Base-by-base conservation (phyloP, 176 grass and related monocot genomes). In the Oropetium thomaeum region DNA sequence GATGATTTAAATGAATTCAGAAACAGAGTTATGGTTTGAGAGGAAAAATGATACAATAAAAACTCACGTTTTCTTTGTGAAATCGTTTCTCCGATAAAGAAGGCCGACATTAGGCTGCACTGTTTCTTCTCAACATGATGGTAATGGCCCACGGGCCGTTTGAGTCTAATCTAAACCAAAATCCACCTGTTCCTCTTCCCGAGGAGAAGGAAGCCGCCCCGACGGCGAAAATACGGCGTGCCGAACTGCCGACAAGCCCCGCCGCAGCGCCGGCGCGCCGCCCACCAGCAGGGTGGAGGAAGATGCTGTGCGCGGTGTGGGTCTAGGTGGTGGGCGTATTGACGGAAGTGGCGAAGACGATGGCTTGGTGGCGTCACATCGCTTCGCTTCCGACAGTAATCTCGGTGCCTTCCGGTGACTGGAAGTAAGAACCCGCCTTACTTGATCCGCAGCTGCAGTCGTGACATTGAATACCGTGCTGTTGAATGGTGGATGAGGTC, bases 331-430 rank as follows among this genome's bases (percentile, higher is more conserved):
- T 87, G 10, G 69, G 62, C 23, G 69, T 40, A 42, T 72, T 77
- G 25, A 75, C 65, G 6, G 84, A 84, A 63, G 78, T 87, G 33
- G 76, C 76, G 41, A 77, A 84, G 84, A 83, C 67, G 16, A 77
- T 80, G 3, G 80, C 76, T 39, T 84, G 80, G 76, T 81, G 65
- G 65, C 80, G 58, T 87, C 32, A 31, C 58, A 53, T 80, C 64
- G 4, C 2, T 47, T 19, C 4, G 47, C 47, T 51, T 19, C 4
- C 6, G 17, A 47, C 14, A 3, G 19, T 51, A 51, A 51, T 51
- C 66, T 91, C 70, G 25, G 81, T 13, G 80, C 51, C 51, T 54
- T 1, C 51, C 9, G 47, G 16, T 48, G 44, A 6, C 19, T 8
- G 5, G 48, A n/a, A 20, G 16, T n/a, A 20, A 51, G 44, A 20